Evolutionary conservation across 2,329 filamentous ascomycete species (phyloP).

Genomic region (Claviceps capensis): DNA sequence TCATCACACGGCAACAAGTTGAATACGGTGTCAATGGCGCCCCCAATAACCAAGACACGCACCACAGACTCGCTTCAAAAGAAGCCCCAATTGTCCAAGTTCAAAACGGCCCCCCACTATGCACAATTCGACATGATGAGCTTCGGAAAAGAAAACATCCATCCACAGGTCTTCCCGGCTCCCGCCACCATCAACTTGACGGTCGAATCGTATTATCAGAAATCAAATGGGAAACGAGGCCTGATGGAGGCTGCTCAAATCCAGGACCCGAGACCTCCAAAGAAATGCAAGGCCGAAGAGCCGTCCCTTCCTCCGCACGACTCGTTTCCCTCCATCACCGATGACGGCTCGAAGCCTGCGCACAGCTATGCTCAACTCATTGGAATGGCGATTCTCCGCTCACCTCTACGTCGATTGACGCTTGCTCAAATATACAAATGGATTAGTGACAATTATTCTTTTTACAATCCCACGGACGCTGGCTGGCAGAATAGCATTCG

Average conservation of each 20-base stretch:
- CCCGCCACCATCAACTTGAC: slow-evolving; percentile 33
- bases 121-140: slow-evolving; percentile 29
- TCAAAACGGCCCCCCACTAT: slow-evolving; percentile 43
- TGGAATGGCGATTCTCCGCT: slow-evolving; percentile 88
- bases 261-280: slow-evolving; percentile 51
- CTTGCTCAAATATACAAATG: slow-evolving; percentile 96
- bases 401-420: slow-evolving; percentile 70
- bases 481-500: slow-evolving; percentile 99
- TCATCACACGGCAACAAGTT: slow-evolving; percentile 41
- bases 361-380: slow-evolving; percentile 94
- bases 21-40: slow-evolving; percentile 53
- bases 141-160: slow-evolving; percentile 43
- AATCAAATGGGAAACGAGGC: slow-evolving; percentile 42
- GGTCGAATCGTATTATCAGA: slow-evolving; percentile 39
- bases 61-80: slow-evolving; percentile 57
- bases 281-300: slow-evolving; percentile 54
- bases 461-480: slow-evolving; percentile 71
- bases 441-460: slow-evolving; percentile 91
- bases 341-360: slow-evolving; percentile 78
- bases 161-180: slow-evolving; percentile 36
- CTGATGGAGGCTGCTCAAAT: slow-evolving; percentile 62
- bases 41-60: slow-evolving; percentile 40
- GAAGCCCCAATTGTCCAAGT: slow-evolving; percentile 46
- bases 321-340: slow-evolving; percentile 68
- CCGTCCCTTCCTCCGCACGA: slow-evolving; percentile 49